Base-by-base conservation (phyloP, 495 filamentous ascomycete species). In the Penicillium tannophilum region DNA sequence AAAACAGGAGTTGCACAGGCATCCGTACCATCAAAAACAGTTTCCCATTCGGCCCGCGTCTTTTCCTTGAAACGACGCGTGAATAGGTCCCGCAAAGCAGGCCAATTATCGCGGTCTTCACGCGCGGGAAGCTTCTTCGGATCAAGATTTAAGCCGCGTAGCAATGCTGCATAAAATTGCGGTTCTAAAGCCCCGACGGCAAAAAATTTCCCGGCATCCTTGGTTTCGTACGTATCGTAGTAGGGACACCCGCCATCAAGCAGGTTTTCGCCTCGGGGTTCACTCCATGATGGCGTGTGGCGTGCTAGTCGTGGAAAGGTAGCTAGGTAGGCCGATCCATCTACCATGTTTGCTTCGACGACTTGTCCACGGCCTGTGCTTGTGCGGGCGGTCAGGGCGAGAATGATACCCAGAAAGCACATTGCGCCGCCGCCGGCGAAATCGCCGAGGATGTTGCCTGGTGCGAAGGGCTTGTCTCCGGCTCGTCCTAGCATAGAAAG, bases 331-430 rank as follows among this genome's bases (percentile, higher is more conserved):
- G 84, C 83, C 20, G 83, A 83, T 1, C 93, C 93, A 72, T 98
- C 93, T 6, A 97, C 93, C 93, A 98, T 98, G 73, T 96, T 97
- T 4, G 88, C 90, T 72, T 97, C 92, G 0, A 98, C 92, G 3
- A 97, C 84, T 73, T 96, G 92, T 0, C 92, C 93, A 14, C 77
- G 76, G 1, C 92, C 92, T 1, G 75, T 86, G 33, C 60, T 61
- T 3, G 64, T 51, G 31, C 81, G 73, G 1, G 71, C 66, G 7
- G 81, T 54, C 17, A 84, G 42, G 0, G 81, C 80, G 3, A 81
- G 65, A 17, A 83, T 54, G 23, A 83, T 81, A 3, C 83, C 84
- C 45, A 80, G 50, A 60, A 93, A 88, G 43, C 91, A 85, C 62
- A 85, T 84, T 2, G 87, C 83, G n/a, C 93, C 93, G 14, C 93